Evolutionary conservation across 2,329 filamentous ascomycete species (phyloP), one percentile per base, ranked within the genome.

Genomic region (Fusarium incarnatum): DNA sequence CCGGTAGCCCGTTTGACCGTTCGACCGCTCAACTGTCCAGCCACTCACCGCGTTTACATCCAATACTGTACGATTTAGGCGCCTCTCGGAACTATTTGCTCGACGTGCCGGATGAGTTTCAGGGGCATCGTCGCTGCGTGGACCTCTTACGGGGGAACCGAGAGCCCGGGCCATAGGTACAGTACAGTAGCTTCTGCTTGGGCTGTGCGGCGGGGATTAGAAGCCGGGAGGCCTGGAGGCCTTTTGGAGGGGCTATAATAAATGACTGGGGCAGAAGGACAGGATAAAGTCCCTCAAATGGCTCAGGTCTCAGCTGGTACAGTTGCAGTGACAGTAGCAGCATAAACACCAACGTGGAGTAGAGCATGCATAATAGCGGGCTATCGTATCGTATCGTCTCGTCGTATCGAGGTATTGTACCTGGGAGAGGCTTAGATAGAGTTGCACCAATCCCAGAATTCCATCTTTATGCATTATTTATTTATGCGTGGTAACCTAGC

Each of bases 261-360:
- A 48, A 53, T n/a, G 48, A 57, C 22, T 57, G 63, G 63, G 40
- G n/a, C 46, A 57, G 41, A 57, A 41, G 47, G 50, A 50, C 32
- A 55, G 34, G 34, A 60, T 45, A 59, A 70, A 71, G 56, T 44
- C 59, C 68, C 56, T 67, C 64, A 71, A 71, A 55, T 68, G 64
- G 68, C 52, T 68, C 63, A 42, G 34, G 18, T 37, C 34, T n/a
- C 18, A 37, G 34, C 34, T 37, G 34, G 34, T 37, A n/a, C 34
- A 37, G 34, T 37, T 37, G 18, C 34, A 37, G 34, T 37, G 34
- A 49, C 16, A 25, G 28, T n/a, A n/a, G 18, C 32, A 34, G 34
- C 44, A 40, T 32, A 53, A 52, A 42, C 46, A 63, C 32, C 46
- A 62, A 52, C 61, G 53, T 62, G 56, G 45, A 40, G 53, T 62